phyloP scores from a whole-genome alignment of 2,329 filamentous ascomycete genomes.

The Biscogniauxia sp. region DNA sequence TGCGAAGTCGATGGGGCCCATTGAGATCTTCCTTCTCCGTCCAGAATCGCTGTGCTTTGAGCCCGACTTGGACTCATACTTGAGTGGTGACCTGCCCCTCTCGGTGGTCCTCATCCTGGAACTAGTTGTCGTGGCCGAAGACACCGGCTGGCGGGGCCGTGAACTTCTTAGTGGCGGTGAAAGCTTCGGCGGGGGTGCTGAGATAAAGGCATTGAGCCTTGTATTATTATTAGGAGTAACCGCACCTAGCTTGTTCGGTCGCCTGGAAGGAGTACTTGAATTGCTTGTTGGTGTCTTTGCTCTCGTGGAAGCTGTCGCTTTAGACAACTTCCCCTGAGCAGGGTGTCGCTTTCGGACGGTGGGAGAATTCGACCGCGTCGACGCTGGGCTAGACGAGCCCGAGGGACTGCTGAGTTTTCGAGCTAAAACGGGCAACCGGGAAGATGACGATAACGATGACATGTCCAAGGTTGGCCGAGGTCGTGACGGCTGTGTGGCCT shows the following conservation, averaged over 20 bases:
- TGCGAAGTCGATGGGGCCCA: constrained; percentile 81
- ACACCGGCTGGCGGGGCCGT: constrained; percentile 75
- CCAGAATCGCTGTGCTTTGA: constrained; percentile 39
- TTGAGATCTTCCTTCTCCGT: constrained; percentile 53
- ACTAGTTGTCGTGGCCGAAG: constrained; percentile 68
- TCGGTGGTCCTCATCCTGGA: constrained; percentile 66
- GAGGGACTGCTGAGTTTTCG: constrained; percentile 44
- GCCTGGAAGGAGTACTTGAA: constrained; percentile 35
- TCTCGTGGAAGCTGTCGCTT: constrained; percentile 30
- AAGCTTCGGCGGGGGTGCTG: constrained; percentile 65
- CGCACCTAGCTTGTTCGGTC: constrained; percentile 39
- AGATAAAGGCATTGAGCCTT: constrained; percentile 71
- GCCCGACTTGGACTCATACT: constrained; percentile 31
- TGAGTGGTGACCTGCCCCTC: constrained; percentile 46
- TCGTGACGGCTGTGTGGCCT: constrained; percentile 31
- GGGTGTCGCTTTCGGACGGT: constrained; percentile 43
- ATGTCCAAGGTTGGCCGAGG: constrained; percentile 35
- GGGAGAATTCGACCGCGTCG: constrained; percentile 57
- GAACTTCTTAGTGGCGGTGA: constrained; percentile 81
- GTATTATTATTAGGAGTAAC: constrained; percentile 51
- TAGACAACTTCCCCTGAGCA: constrained; percentile 41
- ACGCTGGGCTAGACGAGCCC: constrained; percentile 47
- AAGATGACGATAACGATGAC: constrained; percentile 33
- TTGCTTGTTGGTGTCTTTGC: constrained; percentile 44
- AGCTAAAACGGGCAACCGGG: constrained; percentile 46